phyloP scores from a whole-genome alignment of 805 yeast genomes.

The Phaffomyces opuntiae region DNA sequence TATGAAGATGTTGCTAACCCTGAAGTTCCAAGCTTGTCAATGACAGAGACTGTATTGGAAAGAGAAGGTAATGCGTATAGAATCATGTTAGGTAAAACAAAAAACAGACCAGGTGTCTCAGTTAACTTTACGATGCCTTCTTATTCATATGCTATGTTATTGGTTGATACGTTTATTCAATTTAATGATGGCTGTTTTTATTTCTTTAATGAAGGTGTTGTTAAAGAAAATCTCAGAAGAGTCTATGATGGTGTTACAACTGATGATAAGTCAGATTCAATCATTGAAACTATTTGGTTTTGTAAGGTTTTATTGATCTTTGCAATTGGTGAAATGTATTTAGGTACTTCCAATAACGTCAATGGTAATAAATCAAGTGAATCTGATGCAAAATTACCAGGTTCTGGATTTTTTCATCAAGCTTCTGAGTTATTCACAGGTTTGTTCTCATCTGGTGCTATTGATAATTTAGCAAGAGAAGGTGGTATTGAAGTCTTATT shows the following conservation, averaged over 20 bases:
- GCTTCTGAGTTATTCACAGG: constrained; percentile 78
- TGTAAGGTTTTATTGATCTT: constrained; percentile 68
- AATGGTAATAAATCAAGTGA: constrained; percentile 35
- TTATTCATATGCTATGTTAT: constrained; percentile 64
- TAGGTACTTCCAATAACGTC: constrained; percentile 64
- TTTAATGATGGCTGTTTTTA: constrained; percentile 82
- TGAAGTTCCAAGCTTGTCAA: constrained; percentile 11
- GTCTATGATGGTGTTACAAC: constrained; percentile 42
- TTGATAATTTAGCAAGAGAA: constrained; percentile 69
- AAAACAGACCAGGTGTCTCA: constrained; percentile 58
- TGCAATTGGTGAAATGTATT: constrained; percentile 77
- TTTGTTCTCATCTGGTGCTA: constrained; percentile 70
- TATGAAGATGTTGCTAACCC: constrained; percentile 20
- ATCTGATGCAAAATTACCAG: constrained; percentile 51
- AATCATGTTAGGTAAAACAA: constrained; percentile 60
- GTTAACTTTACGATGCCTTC: constrained; percentile 71
- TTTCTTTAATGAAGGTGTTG: constrained; percentile 76
- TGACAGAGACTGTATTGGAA: constrained; percentile 52
- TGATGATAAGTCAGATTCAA: constrained; percentile 37
- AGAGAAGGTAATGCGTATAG: constrained; percentile 73
- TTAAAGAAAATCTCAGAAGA: constrained; percentile 57
- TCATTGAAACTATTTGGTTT: constrained; percentile 73
- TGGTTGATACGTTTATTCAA: constrained; percentile 70
- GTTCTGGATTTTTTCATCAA: constrained; percentile 70
- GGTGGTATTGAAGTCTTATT: constrained; percentile 75